Evolutionary conservation across 805 yeast species (phyloP).

Genomic region (Nakazawaea populi): DNA sequence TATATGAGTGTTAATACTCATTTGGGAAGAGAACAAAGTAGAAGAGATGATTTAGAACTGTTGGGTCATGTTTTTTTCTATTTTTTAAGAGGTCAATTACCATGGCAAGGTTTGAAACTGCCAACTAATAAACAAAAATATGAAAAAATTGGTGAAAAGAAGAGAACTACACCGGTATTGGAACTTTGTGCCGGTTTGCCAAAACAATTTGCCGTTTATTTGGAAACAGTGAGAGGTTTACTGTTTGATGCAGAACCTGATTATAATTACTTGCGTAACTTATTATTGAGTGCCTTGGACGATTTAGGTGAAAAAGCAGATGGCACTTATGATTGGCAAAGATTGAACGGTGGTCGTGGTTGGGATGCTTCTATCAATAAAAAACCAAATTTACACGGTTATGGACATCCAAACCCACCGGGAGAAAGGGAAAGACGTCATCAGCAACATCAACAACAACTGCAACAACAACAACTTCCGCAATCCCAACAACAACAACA

Average conservation of each 20-base stretch:
- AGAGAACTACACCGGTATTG: constrained; percentile 79
- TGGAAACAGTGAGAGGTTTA: constrained; percentile 81
- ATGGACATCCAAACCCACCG: constrained; percentile 90
- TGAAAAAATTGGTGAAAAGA: constrained; percentile 95
- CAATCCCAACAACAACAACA: constrained; percentile 20
- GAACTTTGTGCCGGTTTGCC: constrained; percentile 90
- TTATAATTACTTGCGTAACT: constrained; percentile 75
- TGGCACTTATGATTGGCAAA: constrained; percentile 98
- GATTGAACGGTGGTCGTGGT: constrained; percentile 88
- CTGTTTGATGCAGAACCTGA: constrained; percentile 94
- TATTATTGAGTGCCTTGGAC: constrained; percentile 73
- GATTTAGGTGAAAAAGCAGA: constrained; percentile 69
- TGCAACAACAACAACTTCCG: constrained; percentile 14
- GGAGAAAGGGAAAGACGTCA: constrained; percentile 40
- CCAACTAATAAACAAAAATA: constrained; percentile 97
- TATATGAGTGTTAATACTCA: constrained; percentile 98
- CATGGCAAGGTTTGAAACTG: constrained; percentile 99
- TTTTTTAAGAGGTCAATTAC: constrained; percentile 88
- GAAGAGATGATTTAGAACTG: constrained; percentile 95
- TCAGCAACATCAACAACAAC: constrained; percentile 20
- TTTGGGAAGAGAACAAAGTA: constrained; percentile 92
- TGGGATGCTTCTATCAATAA: constrained; percentile 90
- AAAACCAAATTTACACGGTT: constrained; percentile 92
- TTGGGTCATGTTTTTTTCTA: constrained; percentile 96
- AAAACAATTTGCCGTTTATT: constrained; percentile 86